Evolutionary conservation across 495 filamentous ascomycete species (phyloP).

Genomic region (Lentithecium fluviatile): DNA sequence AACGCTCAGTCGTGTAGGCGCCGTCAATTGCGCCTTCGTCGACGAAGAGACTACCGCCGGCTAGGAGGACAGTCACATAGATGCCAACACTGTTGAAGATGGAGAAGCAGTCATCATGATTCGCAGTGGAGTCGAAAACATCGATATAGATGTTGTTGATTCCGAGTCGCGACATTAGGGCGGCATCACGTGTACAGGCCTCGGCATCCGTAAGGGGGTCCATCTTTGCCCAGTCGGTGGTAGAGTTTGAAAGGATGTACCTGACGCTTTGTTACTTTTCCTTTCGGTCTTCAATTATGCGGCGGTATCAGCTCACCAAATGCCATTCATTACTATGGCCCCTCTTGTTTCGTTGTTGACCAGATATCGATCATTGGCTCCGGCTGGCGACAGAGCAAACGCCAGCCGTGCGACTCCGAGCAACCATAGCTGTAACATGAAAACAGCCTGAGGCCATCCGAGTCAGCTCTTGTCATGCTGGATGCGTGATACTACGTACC

Average conservation of each 20-base stretch:
- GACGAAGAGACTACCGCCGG: conserved; percentile 68
- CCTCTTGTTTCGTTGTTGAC: not conserved
- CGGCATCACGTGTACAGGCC: conserved; percentile 82
- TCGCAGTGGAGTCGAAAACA: conserved; percentile 75
- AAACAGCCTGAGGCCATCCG: too few relatives aligned
- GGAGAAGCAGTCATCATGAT: conserved; percentile 83
- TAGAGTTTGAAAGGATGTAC: not conserved
- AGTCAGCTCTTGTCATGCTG: too few relatives aligned
- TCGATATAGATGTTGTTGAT: conserved; percentile 89
- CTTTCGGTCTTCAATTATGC: not conserved
- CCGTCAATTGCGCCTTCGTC: conserved; percentile 52
- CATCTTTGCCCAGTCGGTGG: not conserved
- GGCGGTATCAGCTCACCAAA: not conserved
- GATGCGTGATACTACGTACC: too few relatives aligned
- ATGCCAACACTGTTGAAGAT: conserved; percentile 85
- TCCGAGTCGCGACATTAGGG: conserved; percentile 79
- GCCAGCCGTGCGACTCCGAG: too few relatives aligned
- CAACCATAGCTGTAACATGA: too few relatives aligned
- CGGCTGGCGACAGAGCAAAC: not conserved
- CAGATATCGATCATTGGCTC: not conserved
- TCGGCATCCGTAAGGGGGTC: conserved; percentile 54
- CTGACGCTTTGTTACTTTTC: not conserved
- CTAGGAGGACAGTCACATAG: conserved; percentile 66
- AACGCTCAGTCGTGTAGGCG: conserved; percentile 71
- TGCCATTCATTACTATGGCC: not conserved